Base-by-base conservation (phyloP, 2,329 filamentous ascomycete species). In the Scleromitrula shiraiana region DNA sequence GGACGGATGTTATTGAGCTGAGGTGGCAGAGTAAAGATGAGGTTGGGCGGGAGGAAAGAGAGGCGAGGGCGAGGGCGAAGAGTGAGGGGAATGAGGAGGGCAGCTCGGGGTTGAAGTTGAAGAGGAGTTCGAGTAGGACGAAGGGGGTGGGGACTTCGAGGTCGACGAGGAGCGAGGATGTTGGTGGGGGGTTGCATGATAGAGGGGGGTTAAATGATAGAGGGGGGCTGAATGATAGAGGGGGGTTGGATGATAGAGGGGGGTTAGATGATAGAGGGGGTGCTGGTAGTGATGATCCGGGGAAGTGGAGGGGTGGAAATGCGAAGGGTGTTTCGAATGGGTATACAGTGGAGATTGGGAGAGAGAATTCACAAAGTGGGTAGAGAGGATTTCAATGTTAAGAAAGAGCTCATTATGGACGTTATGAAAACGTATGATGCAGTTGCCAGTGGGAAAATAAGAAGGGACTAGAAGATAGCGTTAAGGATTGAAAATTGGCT, bases 1-100 rank as follows among this genome's bases (percentile, higher is more conserved):
- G 54, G 7, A 56, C 52, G 0, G 54, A 56, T 37, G 50, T 53
- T 7, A 52, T 54, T 8, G 52, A 56, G 20, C 23, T 54, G 15
- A 53, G 32, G 9, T 56, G 37, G 10, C 39, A 49, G 24, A 50
- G 44, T 9, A 53, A 49, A 20, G 37, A n/a, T 2, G 45, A 42
- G 19, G 8, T 42, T 12, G 42, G 38, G 14, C 12, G 24, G 23
- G 41, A 23, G 17, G 33, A 22, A 9, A 19, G 20, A 17, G 10
- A 8, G n/a, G 7, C 33, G 2, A 14, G 1, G n/a, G n/a, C 7
- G 33, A 36, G 5, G 33, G 17, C 8, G 17, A 35, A 12, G 12
- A 14, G 10, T n/a, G n/a, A 27, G 8, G 5, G 4, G 2, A n/a
- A 24, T 5, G 26, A 24, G 9, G 7, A 23, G 5, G 12, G 17